Base-by-base conservation (phyloP, 2,329 filamentous ascomycete genomes). In the Colletotrichum tropicale region DNA sequence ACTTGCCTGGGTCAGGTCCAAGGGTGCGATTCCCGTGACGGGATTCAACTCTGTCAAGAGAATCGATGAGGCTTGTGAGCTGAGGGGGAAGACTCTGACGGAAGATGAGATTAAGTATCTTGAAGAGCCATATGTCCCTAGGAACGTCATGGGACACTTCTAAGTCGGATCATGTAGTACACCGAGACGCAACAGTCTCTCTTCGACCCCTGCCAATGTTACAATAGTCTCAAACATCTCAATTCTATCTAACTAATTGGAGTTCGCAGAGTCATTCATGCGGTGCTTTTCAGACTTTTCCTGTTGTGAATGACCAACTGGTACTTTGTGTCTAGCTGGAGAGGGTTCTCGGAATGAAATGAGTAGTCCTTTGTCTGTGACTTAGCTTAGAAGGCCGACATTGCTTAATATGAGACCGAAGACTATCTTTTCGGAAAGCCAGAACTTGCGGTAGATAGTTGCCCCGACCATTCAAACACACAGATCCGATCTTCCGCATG, bases 61-160 rank as follows among this genome's bases (percentile, higher is more conserved):
- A 9, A 52, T 77, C 6, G 74, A 76, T 30, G 66, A 77, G 48
- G 76, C 67, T 3, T 60, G 71, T 18, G 74, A 71, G 38, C 43
- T 76, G 21, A 56, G 71, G 16, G 66, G 70, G 1, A 76, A 76
- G 58, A 64, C 36, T 16, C 28, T 77, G 28, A 71, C 70, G 1
- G 74, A 65, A 21, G 70, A 77, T 7, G 74, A 77, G 21, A 9
- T 66, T 3, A 71, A 56, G 30, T 75, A 74, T 32, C 56, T 77
- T 0, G 76, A 77, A 12, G 76, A 76, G 28, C 70, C 74, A 5
- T 77, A 77, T 4, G 24, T 71, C 5, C 62, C 76, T 0, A 76
- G 62, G 56, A 72, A 75, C 12, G 67, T 83, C 30, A 34, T 76
- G 9, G 83, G 83, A 4, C 78, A 78, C 56, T 24, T 55, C 8